These are phyloP conservation scores for Backusella macrospora DNA, from an alignment of 192 early-diverging fungal genomes.

Conservation along the genomic window DNA sequence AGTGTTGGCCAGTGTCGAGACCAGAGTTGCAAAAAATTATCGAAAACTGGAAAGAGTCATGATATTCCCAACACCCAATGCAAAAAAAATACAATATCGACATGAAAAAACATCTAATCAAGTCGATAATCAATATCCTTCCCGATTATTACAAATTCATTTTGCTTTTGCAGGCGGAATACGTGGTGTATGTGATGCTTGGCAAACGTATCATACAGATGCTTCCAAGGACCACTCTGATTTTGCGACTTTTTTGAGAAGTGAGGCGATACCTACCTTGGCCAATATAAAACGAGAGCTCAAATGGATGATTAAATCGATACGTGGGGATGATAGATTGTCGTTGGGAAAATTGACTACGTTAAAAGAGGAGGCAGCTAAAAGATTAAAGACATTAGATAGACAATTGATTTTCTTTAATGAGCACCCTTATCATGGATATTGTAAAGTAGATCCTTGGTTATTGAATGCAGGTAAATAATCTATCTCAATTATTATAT, in stretches of 20 bases:
- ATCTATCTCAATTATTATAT: neutral
- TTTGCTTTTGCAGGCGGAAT: conserved; percentile 22
- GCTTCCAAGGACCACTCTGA: conserved; percentile 18
- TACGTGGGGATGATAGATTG: conserved; percentile 30
- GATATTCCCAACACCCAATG: neutral
- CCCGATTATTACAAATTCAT: conserved; percentile 16
- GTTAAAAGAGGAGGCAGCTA: conserved; percentile 21
- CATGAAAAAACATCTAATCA: neutral
- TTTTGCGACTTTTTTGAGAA: conserved; percentile 23
- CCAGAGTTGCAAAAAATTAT: conserved; percentile 21
- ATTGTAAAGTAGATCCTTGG: conserved; percentile 28
- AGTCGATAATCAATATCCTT: neutral
- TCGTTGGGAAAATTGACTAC: conserved; percentile 17
- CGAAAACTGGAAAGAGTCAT: conserved; percentile 11
- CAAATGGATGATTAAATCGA: conserved; percentile 26
- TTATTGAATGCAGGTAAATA: conserved; percentile 33
- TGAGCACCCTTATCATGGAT: conserved; percentile 29
- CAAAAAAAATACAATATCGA: neutral
- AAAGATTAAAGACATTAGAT: conserved; percentile 15
- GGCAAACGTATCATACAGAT: conserved; percentile 26
- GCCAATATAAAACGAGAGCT: conserved; percentile 32
- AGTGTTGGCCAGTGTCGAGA: conserved; percentile 22
- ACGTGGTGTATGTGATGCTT: conserved; percentile 27
- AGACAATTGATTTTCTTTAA: conserved; percentile 29
- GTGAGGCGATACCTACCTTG: conserved; percentile 16